Evolutionary conservation across 176 grass and related monocot species (phyloP).

Genomic region (Chloris gayana): DNA sequence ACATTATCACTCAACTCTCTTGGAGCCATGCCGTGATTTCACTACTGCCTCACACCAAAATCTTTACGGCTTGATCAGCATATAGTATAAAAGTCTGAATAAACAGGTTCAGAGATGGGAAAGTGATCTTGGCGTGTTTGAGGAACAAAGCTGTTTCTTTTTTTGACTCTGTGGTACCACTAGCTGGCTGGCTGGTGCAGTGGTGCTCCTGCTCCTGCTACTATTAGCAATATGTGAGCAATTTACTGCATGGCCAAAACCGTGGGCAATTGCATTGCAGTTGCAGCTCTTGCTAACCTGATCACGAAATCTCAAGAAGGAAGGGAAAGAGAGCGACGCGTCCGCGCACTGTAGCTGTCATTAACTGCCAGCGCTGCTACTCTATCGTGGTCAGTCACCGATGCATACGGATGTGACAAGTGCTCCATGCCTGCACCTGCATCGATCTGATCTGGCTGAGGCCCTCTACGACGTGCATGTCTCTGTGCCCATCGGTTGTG

Average conservation of each 20-base stretch:
- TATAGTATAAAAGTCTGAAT: neutral
- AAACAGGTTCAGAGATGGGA: neutral
- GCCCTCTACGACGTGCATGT: neutral
- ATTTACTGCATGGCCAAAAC: neutral
- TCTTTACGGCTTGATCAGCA: neutral
- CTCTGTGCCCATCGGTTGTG: neutral
- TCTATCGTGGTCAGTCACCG: neutral
- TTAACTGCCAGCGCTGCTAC: neutral
- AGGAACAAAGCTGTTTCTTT: neutral
- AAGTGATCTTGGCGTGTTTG: neutral
- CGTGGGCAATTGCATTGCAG: neutral
- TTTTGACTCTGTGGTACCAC: neutral
- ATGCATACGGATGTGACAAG: slow-evolving; percentile 34
- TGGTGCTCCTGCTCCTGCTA: neutral
- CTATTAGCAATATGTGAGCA: neutral
- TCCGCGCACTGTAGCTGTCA: neutral
- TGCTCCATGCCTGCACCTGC: neutral
- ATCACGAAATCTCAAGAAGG: neutral
- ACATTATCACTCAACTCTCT: neutral
- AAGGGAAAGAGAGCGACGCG: neutral
- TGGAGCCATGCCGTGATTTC: neutral
- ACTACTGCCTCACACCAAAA: neutral
- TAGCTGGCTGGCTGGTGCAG: neutral
- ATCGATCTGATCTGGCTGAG: neutral
- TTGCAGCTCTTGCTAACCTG: neutral